Conservation (phyloP, 371 early-diverging fungal genomes). For the Capniomyces stellatus region DNA sequence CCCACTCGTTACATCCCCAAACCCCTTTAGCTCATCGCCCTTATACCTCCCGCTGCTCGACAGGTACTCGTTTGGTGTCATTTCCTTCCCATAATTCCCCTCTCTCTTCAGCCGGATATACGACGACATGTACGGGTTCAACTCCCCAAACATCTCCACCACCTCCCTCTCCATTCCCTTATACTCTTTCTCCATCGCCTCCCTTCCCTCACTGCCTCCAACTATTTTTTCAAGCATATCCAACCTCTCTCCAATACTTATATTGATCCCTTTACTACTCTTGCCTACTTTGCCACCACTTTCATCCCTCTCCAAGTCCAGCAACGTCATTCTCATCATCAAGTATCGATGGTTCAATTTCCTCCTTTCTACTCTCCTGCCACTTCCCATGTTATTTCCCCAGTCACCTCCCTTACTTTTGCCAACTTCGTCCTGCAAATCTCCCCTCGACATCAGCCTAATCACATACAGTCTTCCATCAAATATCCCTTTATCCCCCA, state of each 20-base stretch:
- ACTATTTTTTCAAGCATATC: neutral
- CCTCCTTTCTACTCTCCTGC: neutral
- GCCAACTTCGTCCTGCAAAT: neutral
- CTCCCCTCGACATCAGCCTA: constrained; percentile 1
- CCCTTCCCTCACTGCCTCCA: neutral
- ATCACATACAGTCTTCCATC: neutral
- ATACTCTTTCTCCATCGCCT: neutral
- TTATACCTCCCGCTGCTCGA: no score
- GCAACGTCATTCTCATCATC: neutral
- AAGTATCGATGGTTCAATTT: neutral
- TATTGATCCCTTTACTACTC: neutral
- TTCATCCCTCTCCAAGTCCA: neutral
- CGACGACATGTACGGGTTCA: no score
- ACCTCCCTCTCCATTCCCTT: neutral
- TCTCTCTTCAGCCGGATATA: no score
- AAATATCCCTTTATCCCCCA: neutral
- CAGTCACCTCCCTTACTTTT: neutral
- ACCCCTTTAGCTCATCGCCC: no score
- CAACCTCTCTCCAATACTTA: neutral
- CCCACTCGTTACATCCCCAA: no score
- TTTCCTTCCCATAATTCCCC: no score
- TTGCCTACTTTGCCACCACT: no score
- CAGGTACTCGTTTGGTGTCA: no score
- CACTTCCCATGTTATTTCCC: neutral
- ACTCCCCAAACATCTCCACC: no score